Percentiles rank a stretch among this genome's conserved stretches.
These are phyloP conservation scores for Fomitopsis schrenkii DNA, from an alignment of 1,284 basidiomycete genomes.

Conservation along the genomic window DNA sequence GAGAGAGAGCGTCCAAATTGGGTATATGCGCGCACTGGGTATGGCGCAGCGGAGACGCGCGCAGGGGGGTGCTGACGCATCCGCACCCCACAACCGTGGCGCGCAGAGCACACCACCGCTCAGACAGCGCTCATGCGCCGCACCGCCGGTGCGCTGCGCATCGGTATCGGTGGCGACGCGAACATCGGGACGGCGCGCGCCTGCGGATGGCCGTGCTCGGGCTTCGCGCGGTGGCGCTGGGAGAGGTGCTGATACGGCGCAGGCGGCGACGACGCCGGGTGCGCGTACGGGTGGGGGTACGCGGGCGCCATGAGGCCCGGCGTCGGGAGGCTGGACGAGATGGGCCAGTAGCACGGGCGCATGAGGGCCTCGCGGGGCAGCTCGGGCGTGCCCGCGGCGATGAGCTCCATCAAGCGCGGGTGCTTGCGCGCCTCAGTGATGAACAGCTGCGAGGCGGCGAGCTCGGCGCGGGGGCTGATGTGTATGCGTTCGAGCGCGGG, in stretches of 20 bases:
- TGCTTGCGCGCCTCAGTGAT: conserved; percentile 24
- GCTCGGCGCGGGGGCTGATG: conserved; percentile 20
- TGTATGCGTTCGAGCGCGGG: conserved; percentile 22
- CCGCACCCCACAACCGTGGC: neutral
- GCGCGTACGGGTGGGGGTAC: neutral
- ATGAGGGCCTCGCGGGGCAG: conserved; percentile 10
- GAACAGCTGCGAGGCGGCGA: conserved; percentile 25
- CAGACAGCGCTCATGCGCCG: conserved; percentile 8
- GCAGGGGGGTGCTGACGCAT: neutral
- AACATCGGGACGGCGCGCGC: neutral
- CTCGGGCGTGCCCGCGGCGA: conserved; percentile 21
- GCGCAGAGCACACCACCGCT: neutral
- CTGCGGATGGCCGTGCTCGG: neutral
- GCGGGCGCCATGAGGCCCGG: neutral
- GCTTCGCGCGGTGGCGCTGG: neutral
- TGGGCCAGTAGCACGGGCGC: conserved; percentile 6
- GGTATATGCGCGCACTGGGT: neutral
- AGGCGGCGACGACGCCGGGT: neutral
- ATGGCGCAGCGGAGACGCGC: neutral
- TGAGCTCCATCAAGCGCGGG: conserved; percentile 25
- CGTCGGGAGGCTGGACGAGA: neutral
- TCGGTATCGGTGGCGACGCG: neutral
- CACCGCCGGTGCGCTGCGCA: neutral
- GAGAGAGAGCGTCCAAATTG: neutral
- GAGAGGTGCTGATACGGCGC: neutral